Conservation (phyloP, 2,329 filamentous ascomycete genomes). For the Uncinocarpus reesii region DNA sequence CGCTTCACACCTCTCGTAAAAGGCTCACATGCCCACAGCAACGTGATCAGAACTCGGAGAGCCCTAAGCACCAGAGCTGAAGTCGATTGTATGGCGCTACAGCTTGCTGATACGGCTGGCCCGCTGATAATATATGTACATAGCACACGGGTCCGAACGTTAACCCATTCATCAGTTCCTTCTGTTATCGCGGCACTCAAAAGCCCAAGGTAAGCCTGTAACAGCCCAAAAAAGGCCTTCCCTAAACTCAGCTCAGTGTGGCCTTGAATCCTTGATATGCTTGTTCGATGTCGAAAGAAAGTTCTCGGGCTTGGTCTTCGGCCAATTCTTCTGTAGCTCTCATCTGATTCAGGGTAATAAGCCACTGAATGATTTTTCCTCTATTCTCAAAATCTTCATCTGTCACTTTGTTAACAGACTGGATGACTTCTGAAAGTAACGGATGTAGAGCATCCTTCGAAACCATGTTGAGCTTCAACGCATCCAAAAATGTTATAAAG, state of each 20-base stretch:
- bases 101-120: no score
- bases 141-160: no score
- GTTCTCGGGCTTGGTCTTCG: constrained; percentile 75
- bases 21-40: no score
- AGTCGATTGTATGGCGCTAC: no score
- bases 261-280: constrained; percentile 91
- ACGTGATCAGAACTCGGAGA: no score
- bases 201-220: no score
- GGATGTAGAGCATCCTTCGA: constrained; percentile 97
- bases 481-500: constrained; percentile 96
- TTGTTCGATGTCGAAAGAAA: constrained; percentile 86
- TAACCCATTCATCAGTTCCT: not conserved
- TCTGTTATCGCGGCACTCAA: not conserved
- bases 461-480: constrained; percentile 78
- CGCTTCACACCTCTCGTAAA: no score
- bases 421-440: constrained; percentile 86
- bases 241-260: constrained; percentile 54
- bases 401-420: constrained; percentile 93
- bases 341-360: constrained; percentile 97
- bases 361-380: constrained; percentile 96
- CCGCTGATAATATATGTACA: no score
- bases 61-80: no score
- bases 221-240: no score
- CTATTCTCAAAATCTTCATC: constrained; percentile 90
- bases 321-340: constrained; percentile 82